A percentile compares a stretch with the other conserved stretches of the same genome.
These are phyloP conservation scores for Verticillium albo-atrum DNA, from an alignment of 2,329 filamentous ascomycete genomes.

Conservation along the genomic window DNA sequence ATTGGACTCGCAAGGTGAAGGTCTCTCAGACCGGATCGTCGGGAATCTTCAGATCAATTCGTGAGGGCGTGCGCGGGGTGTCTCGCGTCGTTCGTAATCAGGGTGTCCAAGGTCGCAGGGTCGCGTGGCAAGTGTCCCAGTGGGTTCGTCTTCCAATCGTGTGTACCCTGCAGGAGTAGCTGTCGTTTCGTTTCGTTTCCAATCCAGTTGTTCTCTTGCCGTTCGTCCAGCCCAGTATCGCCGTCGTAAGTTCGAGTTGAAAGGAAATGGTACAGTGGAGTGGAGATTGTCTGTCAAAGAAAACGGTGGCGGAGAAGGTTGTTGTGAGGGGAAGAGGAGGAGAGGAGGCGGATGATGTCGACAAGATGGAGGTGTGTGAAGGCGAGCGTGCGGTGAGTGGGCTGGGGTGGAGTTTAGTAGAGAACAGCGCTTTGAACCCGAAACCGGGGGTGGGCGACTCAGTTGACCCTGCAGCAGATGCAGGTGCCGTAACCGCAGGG, in stretches of 20 bases:
- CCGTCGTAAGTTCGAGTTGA: neutral
- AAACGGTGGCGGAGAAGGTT: neutral
- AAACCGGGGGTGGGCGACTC: neutral
- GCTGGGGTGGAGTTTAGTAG: neutral
- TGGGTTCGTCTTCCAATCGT: neutral
- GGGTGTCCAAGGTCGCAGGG: too few relatives aligned
- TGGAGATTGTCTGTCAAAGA: conserved; percentile 1
- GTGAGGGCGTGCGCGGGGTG: neutral
- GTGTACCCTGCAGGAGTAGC: neutral
- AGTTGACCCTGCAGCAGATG: neutral
- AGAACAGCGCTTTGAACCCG: neutral
- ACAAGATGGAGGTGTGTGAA: neutral
- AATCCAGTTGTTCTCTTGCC: neutral
- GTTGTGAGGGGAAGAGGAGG: neutral
- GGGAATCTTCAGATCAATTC: neutral
- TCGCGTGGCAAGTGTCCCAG: neutral
- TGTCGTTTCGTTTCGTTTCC: neutral
- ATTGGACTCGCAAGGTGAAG: neutral
- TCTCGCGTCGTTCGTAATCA: neutral
- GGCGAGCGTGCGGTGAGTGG: neutral
- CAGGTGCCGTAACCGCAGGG: neutral
- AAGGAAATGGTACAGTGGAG: neutral
- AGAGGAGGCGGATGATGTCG: neutral
- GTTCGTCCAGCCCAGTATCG: neutral
- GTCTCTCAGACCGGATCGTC: neutral